Evolutionary conservation across 768 basidiomycete genomes (phyloP), one percentile per base, ranked within the genome.

Genomic region (Sutorius australiensis): DNA sequence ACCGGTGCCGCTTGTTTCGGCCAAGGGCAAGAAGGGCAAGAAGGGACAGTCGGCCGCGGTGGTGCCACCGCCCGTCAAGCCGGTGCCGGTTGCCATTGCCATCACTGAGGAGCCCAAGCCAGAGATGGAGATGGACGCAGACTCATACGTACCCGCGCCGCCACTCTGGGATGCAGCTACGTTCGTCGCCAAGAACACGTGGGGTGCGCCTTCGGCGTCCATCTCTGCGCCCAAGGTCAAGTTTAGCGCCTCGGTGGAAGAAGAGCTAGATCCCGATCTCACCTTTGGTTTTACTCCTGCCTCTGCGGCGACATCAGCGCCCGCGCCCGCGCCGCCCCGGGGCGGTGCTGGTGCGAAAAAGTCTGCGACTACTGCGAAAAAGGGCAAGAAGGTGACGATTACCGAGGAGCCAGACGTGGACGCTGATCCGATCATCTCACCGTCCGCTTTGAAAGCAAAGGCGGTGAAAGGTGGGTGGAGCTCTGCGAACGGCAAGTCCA

Each of bases 21-120:
- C 17, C 6, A 69, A 55, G 56, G 60, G 56, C 27, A 69, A 61
- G 50, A 71, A 64, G 21, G 64, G 58, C 4, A 71, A 61, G 38
- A 69, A 61, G 53, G 58, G 53, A 13, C 59, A 61, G 21, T 42
- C 34, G n/a, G 47, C 24, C 24, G 24, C 28, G 3, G 46, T 17
- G 17, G 64, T 64, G 37, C 48, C 36, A 21, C 48, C 51, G 12
- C 59, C 40, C 27, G 19, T 42, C 8, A 55, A 54, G 42, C 49
- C 65, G 6, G 55, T 65, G 42, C 49, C 65, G 6, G 55, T 65
- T 44, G 50, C 46, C 13, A 51, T 65, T 42, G 50, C 46, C 13
- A 53, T 61, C 48, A 52, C 47, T 6, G 57, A 61, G 34, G 63
- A 57, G 19, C 48, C 46, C 17, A 56, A 62, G 37, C 50, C 48